Evolutionary conservation across 805 yeast species (phyloP), one percentile per base, ranked within the genome.

Genomic region (Saccharomycopsis sp.): DNA sequence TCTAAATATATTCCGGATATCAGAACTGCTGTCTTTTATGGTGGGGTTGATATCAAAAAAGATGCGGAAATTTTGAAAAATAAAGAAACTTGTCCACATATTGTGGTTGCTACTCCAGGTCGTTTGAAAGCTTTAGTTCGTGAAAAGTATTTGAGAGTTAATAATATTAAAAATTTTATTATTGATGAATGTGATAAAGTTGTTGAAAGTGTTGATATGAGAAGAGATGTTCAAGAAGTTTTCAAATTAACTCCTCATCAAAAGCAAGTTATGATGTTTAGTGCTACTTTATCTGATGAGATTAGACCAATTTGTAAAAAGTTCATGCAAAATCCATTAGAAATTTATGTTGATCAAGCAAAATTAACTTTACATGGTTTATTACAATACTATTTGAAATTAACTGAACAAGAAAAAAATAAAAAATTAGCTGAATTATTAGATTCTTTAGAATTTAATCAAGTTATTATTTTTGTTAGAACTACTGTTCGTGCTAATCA

Each of bases 101-200:
- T 89, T 55, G 83, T 92, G 48, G 98, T 89, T 49, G 96, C 95
- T 45, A 89, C 98, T 21, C 98, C 98, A 48, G 98, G 98, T 64
- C 86, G 98, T 70, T 73, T 92, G 62, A 84, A 80, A 56, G 96
- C 95, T 43, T 72, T 92, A 42, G 94, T 89, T 20, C 79, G 92
- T 60, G 97, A 92, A 57, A 88, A 88, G 69, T 71, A 77, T 44
- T 72, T 92, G 49, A 79, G 94, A 54, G 73, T 92, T 52, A 78
- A 79, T 66, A 83, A 84, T 60, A 83, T 89, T 56, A 89, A 89
- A 74, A 81, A 87, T 50, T 92, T 89, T 56, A 96, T 92, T 49
- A 77, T 89, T 57, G 98, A 89, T 62, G 98, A 89, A 72, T 92
- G 97, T 79, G 98, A 89, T 70, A 87, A 88, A 68, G 97, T 89